A percentile compares a stretch with the other conserved stretches of the same genome.
Evolutionary conservation across 2,329 filamentous ascomycete genomes (phyloP).

Genomic region (Piedraia hortae): DNA sequence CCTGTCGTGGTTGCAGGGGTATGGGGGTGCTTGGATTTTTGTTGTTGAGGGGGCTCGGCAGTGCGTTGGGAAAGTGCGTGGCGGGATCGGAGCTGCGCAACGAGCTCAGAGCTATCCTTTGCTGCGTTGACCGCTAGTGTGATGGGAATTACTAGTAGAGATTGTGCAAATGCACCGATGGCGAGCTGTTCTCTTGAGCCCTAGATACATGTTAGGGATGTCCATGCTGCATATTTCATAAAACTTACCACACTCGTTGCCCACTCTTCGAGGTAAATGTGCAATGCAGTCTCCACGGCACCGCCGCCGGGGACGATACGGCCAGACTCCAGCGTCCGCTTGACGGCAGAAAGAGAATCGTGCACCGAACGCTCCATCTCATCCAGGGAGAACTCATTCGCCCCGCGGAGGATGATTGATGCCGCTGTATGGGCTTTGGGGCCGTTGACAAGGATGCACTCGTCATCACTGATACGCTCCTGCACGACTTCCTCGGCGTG

Average conservation of each 20-base stretch:
- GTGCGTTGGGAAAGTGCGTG: conserved; percentile 86
- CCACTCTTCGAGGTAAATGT: conserved; percentile 98
- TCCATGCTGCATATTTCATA: not conserved
- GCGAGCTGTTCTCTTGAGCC: conserved; percentile 89
- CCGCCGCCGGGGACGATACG: conserved; percentile 90
- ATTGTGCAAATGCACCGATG: conserved; percentile 89
- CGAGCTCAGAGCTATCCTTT: conserved; percentile 83
- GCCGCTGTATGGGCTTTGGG: conserved; percentile 85
- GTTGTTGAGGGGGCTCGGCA: conserved; percentile 39
- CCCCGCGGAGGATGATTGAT: conserved; percentile 80
- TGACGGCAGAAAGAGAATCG: conserved; percentile 87
- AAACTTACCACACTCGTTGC: conserved; percentile 62
- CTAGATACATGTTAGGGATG: conserved; percentile 11
- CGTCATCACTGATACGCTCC: conserved; percentile 93
- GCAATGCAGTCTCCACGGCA: conserved; percentile 91
- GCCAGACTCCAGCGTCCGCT: conserved; percentile 87
- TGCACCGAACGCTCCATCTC: conserved; percentile 98
- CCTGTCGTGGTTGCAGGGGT: conserved; percentile 3
- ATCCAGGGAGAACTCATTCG: conserved; percentile 89
- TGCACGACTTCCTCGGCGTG: conserved; percentile 90
- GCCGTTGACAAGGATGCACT: conserved; percentile 90
- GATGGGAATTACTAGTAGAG: conserved; percentile 82
- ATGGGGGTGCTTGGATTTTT: conserved; percentile 4
- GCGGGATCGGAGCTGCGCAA: conserved; percentile 78
- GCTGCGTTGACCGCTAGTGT: conserved; percentile 91